Percentiles rank a stretch among this genome's conserved stretches.
phyloP scores from a whole-genome alignment of 2,329 filamentous ascomycete species.

The Phaeosphaeriaceae sp. region DNA sequence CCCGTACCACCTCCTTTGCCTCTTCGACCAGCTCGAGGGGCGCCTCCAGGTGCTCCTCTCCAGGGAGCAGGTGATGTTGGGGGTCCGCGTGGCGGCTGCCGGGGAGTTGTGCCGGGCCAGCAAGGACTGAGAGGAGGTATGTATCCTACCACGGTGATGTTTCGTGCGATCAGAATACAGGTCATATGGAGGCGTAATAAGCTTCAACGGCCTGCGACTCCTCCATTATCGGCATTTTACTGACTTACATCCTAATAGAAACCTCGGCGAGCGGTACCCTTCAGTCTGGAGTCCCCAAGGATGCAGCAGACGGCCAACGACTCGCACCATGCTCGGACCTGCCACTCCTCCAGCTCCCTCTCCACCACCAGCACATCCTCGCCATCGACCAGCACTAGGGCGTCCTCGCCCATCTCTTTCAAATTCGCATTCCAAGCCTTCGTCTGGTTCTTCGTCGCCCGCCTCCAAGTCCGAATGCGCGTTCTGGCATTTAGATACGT shows the following conservation, averaged over 20 bases:
- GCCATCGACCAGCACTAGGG: constrained; percentile 16
- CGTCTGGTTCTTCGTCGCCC: constrained; percentile 39
- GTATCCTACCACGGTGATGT: neutral
- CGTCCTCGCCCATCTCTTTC: constrained; percentile 20
- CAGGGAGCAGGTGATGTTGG: too few species aligned
- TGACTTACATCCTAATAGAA: constrained; percentile 20
- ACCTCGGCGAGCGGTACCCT: constrained; percentile 27
- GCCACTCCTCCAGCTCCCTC: constrained; percentile 48
- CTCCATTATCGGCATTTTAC: neutral
- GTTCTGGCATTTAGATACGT: constrained; percentile 72
- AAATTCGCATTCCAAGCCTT: constrained; percentile 36
- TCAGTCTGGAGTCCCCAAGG: constrained; percentile 63
- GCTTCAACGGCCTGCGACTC: neutral
- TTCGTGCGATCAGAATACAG: neutral
- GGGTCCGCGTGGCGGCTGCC: too few species aligned
- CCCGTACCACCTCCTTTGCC: too few species aligned
- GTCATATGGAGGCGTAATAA: neutral
- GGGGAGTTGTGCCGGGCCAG: too few species aligned
- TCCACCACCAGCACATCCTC: constrained; percentile 31
- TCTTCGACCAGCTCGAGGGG: too few species aligned
- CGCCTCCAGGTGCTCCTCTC: too few species aligned
- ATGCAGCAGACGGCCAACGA: constrained; percentile 84
- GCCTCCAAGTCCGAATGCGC: constrained; percentile 27
- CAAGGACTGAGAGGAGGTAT: too few species aligned
- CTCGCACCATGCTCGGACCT: constrained; percentile 91